Evolutionary conservation across 768 basidiomycete species (phyloP).

Genomic region (Amanita jacksonii): DNA sequence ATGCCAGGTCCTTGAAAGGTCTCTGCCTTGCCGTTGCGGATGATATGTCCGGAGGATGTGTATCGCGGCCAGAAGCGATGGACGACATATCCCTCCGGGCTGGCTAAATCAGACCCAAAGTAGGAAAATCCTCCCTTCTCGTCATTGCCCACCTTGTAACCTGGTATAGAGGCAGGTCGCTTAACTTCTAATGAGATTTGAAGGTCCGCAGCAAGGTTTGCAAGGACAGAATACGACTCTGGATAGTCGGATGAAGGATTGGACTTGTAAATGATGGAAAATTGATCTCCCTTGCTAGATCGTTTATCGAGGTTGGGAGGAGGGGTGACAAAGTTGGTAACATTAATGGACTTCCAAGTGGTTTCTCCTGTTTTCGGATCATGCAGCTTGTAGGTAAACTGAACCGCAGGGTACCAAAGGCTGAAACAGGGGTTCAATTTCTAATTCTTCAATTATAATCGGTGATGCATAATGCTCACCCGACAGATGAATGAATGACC

Average conservation of each 20-base stretch:
- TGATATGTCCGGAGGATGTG: constrained; percentile 54
- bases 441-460: constrained; percentile 10
- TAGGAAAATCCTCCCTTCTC: constrained; percentile 84
- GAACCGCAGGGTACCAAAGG: constrained; percentile 89
- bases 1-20: constrained; percentile 59
- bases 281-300: constrained; percentile 80
- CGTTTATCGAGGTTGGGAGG: constrained; percentile 77
- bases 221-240: constrained; percentile 73
- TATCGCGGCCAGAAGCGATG: constrained; percentile 87
- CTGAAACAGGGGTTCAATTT: constrained; percentile 29
- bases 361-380: constrained; percentile 67
- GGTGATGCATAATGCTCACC: constrained; percentile 39
- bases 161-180: constrained; percentile 62
- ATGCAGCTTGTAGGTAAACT: constrained; percentile 86
- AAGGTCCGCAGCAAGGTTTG: constrained; percentile 69
- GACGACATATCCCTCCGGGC: constrained; percentile 77
- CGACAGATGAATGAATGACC: constrained; percentile 81
- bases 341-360: constrained; percentile 83
- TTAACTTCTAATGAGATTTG: constrained; percentile 70
- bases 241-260: constrained; percentile 47
- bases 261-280: constrained; percentile 59
- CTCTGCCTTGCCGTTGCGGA: constrained; percentile 52
- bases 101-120: constrained; percentile 61
- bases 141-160: constrained; percentile 88
- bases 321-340: constrained; percentile 67